Conservation (phyloP, 305 asterid species). For the Nicotiana rustica region DNA sequence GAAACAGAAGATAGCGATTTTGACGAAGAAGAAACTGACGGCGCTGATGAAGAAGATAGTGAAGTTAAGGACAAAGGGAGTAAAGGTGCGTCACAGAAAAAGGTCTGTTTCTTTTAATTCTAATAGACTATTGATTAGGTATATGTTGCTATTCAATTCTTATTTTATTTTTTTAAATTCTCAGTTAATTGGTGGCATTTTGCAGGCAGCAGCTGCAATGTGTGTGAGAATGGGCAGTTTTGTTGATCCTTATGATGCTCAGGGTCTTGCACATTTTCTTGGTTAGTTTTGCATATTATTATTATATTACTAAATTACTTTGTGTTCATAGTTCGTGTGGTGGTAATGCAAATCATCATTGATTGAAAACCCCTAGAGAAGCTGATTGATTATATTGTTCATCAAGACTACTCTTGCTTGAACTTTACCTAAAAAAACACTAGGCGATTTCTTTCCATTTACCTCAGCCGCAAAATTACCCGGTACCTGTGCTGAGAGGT, state of each 20-base stretch:
- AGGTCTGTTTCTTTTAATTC: constrained; percentile 51
- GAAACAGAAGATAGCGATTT: constrained; percentile 44
- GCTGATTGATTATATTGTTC: constrained; percentile 16
- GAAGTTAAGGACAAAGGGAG: constrained; percentile 28
- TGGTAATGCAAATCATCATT: not conserved
- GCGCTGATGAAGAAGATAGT: constrained; percentile 40
- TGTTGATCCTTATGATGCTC: constrained; percentile 92
- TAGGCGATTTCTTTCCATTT: too few relatives aligned
- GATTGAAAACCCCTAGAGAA: not conserved
- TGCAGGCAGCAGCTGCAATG: constrained; percentile 97
- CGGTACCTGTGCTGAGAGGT: too few relatives aligned
- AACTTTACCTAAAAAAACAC: too few relatives aligned
- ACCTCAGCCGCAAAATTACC: too few relatives aligned
- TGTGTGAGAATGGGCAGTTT: constrained; percentile 97
- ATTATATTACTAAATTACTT: not conserved
- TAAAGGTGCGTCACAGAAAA: constrained; percentile 72
- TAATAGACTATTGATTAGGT: not conserved
- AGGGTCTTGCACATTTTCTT: constrained; percentile 98
- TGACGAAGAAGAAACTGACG: constrained; percentile 52
- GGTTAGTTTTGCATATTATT: constrained; percentile 53
- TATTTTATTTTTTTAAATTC: not conserved
- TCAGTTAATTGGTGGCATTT: constrained; percentile 38
- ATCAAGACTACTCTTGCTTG: constrained; percentile 8
- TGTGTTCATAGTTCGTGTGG: not conserved
- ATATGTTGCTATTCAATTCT: constrained; percentile 13